Evolutionary conservation across 2,329 filamentous ascomycete species (phyloP).

Genomic region (Hypocreales sp.): DNA sequence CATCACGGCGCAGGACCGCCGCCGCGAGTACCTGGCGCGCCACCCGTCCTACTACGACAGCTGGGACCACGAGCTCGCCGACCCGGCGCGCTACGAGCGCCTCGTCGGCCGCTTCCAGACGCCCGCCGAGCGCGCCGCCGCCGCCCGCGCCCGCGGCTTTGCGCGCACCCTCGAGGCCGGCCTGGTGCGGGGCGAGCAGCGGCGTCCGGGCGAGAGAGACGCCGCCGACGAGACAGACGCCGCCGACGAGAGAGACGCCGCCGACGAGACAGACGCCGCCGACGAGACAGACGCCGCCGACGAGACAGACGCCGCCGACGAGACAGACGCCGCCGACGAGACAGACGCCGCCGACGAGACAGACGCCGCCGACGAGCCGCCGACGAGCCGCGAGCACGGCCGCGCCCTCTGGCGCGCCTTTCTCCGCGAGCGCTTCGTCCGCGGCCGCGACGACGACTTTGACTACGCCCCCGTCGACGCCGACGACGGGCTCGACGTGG

Average conservation of each 20-base stretch:
- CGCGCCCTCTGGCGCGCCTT: conserved; percentile 53
- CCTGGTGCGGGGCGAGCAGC: conserved; percentile 60
- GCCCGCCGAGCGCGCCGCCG: conserved; percentile 54
- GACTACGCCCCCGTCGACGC: conserved; percentile 58
- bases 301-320: neutral
- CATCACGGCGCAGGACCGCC: conserved; percentile 56
- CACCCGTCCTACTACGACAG: conserved; percentile 56
- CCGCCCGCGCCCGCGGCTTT: conserved; percentile 61
- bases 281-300: too few species aligned
- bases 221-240: neutral
- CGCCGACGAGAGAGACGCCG: neutral
- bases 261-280: too few species aligned
- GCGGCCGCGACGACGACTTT: conserved; percentile 63
- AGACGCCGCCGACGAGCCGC: conserved; percentile 7
- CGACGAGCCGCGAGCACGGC: conserved; percentile 43
- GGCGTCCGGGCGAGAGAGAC: conserved; percentile 29
- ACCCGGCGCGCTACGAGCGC: conserved; percentile 70
- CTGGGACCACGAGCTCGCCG: conserved; percentile 38
- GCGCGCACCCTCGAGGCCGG: conserved; percentile 67
- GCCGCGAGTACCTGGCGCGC: conserved; percentile 58
- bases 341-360: neutral
- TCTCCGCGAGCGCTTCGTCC: conserved; percentile 59
- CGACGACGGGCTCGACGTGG: conserved; percentile 55
- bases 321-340: neutral
- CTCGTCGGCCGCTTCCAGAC: conserved; percentile 66